phyloP scores from a whole-genome alignment of 306 rosid genomes.

The Acacia crassicarpa region DNA sequence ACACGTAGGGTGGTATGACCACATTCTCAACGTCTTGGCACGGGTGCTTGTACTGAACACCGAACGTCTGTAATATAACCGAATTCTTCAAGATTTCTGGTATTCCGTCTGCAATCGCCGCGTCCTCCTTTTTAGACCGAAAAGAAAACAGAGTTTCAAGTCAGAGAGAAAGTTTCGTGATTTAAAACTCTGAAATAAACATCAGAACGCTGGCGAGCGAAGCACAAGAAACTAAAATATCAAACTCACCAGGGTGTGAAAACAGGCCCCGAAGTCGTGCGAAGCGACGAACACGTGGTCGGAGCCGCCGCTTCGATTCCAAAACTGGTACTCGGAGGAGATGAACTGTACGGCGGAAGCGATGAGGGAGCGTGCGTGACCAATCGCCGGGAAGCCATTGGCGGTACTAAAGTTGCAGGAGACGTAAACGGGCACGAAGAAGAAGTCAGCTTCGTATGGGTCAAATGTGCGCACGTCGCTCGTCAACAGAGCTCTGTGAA shows the following conservation, averaged over 20 bases:
- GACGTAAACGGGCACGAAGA: constrained; percentile 94
- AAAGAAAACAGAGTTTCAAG: background rate
- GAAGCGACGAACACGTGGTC: constrained; percentile 95
- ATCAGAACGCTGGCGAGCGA: background rate
- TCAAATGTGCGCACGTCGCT: constrained; percentile 67
- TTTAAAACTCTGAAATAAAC: background rate
- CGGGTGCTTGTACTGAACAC: constrained; percentile 66
- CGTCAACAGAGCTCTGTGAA: constrained; percentile 72
- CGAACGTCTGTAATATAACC: constrained; percentile 84
- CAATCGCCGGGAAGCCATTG: constrained; percentile 93
- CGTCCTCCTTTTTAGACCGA: constrained; percentile 60
- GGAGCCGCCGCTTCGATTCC: constrained; percentile 77
- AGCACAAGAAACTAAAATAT: background rate
- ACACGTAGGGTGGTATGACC: constrained; percentile 78
- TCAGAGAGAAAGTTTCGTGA: background rate
- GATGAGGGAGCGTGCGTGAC: constrained; percentile 81
- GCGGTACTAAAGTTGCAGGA: constrained; percentile 93
- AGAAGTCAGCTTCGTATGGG: constrained; percentile 85
- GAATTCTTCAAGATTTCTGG: constrained; percentile 73
- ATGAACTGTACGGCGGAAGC: constrained; percentile 60
- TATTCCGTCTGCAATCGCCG: constrained; percentile 76
- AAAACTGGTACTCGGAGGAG: constrained; percentile 54
- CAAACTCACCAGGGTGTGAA: constrained; percentile 76
- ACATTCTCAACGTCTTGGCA: constrained; percentile 91
- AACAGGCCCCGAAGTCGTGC: constrained; percentile 89